Evolutionary conservation across 1,139 yeast species (phyloP).

Genomic region (Zygoascus meyerae): DNA sequence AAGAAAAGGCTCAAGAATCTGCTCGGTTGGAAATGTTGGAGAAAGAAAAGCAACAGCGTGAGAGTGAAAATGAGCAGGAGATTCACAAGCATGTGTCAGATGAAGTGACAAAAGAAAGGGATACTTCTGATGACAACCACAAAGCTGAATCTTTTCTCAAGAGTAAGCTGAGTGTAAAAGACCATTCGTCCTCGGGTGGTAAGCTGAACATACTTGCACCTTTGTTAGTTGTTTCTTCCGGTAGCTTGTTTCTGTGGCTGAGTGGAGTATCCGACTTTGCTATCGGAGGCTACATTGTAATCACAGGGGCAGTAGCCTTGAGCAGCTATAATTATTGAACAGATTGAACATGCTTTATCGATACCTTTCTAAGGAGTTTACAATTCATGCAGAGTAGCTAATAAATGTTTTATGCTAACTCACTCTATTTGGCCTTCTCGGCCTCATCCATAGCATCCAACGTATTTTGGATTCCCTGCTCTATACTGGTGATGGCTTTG

Average conservation of each 20-base stretch:
- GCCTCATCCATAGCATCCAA: constrained; percentile 82
- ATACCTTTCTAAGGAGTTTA: no score
- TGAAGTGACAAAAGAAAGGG: constrained; percentile 1
- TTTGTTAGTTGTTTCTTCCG: neutral
- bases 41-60: neutral
- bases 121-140: constrained; percentile 5
- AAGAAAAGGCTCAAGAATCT: constrained; percentile 11
- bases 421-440: neutral
- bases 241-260: neutral
- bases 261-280: neutral
- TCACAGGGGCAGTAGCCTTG: neutral
- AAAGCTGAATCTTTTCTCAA: neutral
- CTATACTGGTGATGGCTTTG: constrained; percentile 71
- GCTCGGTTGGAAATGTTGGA: constrained; percentile 6
- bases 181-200: neutral
- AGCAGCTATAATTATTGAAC: no score
- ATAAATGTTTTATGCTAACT: no score
- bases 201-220: neutral
- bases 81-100: constrained; percentile 6
- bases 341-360: no score
- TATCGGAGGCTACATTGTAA: neutral
- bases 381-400: no score
- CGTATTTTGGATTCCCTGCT: constrained; percentile 75
- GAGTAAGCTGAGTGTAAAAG: neutral
- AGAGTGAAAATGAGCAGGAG: constrained; percentile 10